Evolutionary conservation across 352 stramenopile genomes (phyloP).

Genomic region (Phytopythium ostracodes): DNA sequence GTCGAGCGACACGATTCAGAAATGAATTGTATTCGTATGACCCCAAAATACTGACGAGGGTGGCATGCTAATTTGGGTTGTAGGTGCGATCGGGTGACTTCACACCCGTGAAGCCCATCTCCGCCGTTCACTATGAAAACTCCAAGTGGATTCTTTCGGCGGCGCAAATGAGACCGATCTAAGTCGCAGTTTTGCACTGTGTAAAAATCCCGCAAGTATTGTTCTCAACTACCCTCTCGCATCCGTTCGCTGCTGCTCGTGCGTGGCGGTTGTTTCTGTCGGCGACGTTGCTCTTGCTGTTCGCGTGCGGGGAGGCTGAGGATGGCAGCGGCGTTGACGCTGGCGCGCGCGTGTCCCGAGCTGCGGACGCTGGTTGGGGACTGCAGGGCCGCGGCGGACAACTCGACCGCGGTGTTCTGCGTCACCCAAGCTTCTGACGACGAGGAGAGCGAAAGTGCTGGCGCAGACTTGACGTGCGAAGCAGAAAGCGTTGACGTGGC

Average conservation of each 20-base stretch:
- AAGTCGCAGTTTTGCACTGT: too few relatives aligned
- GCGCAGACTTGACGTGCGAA: background rate
- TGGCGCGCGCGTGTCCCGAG: background rate
- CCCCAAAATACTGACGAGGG: too few relatives aligned
- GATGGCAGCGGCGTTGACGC: background rate
- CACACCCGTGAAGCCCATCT: too few relatives aligned
- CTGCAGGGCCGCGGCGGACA: background rate
- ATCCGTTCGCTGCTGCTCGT: background rate
- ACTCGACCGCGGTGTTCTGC: slow-evolving; percentile 3
- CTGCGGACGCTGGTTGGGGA: slow-evolving; percentile 6
- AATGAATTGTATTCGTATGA: too few relatives aligned
- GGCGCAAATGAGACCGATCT: too few relatives aligned
- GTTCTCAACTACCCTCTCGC: too few relatives aligned
- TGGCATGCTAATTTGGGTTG: too few relatives aligned
- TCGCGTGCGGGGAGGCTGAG: background rate
- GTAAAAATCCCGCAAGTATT: too few relatives aligned
- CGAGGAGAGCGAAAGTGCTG: background rate
- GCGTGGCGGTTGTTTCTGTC: background rate
- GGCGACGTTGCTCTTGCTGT: background rate
- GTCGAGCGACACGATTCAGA: too few relatives aligned
- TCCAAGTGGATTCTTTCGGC: too few relatives aligned
- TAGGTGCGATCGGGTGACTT: too few relatives aligned
- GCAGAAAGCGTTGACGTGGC: slow-evolving; percentile 1
- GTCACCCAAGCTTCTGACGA: background rate
- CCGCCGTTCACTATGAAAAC: too few relatives aligned